A percentile compares a stretch with the other conserved stretches of the same genome.
These are phyloP conservation scores for Peronospora farinosa DNA, from an alignment of 352 stramenopile genomes.

Conservation along the genomic window DNA sequence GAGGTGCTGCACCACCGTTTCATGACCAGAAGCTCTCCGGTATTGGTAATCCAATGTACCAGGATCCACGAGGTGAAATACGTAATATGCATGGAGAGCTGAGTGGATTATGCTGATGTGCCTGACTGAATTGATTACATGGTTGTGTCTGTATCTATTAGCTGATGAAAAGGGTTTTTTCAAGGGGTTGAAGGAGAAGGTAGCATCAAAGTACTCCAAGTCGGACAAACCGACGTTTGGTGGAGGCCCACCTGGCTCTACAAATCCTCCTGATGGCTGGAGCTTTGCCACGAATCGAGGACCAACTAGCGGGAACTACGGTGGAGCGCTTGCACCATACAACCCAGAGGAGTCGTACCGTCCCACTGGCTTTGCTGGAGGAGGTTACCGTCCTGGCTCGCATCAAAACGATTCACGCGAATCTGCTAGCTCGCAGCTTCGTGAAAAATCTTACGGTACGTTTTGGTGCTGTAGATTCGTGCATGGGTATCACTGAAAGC, in stretches of 20 bases:
- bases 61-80: slow-evolving; percentile 75
- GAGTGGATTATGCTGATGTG: slow-evolving; percentile 1
- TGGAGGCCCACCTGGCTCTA: slow-evolving; percentile 54
- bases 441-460: slow-evolving; percentile 74
- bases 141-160: slow-evolving; percentile 7
- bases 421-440: slow-evolving; percentile 54
- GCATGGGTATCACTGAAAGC: not conserved
- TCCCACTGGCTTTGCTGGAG: slow-evolving; percentile 38
- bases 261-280: slow-evolving; percentile 76
- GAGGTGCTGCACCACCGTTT: slow-evolving; percentile 38
- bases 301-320: slow-evolving; percentile 69
- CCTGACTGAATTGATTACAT: not conserved
- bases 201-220: slow-evolving; percentile 71
- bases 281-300: slow-evolving; percentile 79
- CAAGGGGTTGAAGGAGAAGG: slow-evolving; percentile 80
- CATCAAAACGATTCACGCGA: slow-evolving; percentile 56
- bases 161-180: slow-evolving; percentile 84
- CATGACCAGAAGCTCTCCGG: slow-evolving; percentile 85
- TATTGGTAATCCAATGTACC: slow-evolving; percentile 93
- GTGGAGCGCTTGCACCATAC: slow-evolving; percentile 45
- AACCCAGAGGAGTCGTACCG: slow-evolving; percentile 80
- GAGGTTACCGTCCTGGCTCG: slow-evolving; percentile 45
- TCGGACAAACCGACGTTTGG: slow-evolving; percentile 55
- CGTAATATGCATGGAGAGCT: not conserved
- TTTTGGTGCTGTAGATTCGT: not conserved